Conservation (phyloP, 164 flowering plant species). For the Liquidambar formosana region DNA sequence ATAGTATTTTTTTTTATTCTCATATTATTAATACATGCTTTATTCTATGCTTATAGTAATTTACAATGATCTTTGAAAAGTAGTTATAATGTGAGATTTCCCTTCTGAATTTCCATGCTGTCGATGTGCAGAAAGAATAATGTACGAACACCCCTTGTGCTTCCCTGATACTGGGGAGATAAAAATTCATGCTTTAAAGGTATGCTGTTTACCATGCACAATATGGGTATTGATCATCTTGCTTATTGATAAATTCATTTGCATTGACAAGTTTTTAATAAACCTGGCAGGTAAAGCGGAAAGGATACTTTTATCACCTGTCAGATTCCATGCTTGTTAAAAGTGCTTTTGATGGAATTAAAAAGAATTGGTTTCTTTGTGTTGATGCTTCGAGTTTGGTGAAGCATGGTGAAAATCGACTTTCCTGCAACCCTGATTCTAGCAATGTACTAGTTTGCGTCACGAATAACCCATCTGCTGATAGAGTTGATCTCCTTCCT, state of each 20-base stretch:
- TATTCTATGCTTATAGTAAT: too few species aligned
- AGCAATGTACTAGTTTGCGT: constrained; percentile 10
- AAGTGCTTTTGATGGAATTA: constrained; percentile 48
- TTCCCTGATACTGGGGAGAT: constrained; percentile 67
- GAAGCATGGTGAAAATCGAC: constrained; percentile 1
- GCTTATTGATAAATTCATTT: neutral
- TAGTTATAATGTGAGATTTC: too few species aligned
- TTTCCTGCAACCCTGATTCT: constrained; percentile 11
- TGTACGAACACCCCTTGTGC: constrained; percentile 48
- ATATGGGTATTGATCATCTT: neutral
- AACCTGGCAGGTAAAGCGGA: constrained; percentile 56
- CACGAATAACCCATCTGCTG: constrained; percentile 20
- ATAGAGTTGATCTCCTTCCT: constrained; percentile 7
- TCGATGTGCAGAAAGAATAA: constrained; percentile 51
- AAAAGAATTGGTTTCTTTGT: constrained; percentile 48
- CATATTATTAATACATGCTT: too few species aligned
- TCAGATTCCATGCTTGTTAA: constrained; percentile 62
- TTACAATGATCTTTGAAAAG: too few species aligned
- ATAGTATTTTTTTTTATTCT: neutral
- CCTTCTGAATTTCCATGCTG: neutral
- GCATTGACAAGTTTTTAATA: constrained; percentile 4
- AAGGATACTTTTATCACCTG: constrained; percentile 50
- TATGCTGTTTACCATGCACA: constrained; percentile 18
- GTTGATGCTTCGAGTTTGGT: constrained; percentile 39
- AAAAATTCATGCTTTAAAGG: constrained; percentile 59